Evolutionary conservation across 2,329 filamentous ascomycete genomes (phyloP), one percentile per base, ranked within the genome.

Genomic region (Colletotrichum sp.): DNA sequence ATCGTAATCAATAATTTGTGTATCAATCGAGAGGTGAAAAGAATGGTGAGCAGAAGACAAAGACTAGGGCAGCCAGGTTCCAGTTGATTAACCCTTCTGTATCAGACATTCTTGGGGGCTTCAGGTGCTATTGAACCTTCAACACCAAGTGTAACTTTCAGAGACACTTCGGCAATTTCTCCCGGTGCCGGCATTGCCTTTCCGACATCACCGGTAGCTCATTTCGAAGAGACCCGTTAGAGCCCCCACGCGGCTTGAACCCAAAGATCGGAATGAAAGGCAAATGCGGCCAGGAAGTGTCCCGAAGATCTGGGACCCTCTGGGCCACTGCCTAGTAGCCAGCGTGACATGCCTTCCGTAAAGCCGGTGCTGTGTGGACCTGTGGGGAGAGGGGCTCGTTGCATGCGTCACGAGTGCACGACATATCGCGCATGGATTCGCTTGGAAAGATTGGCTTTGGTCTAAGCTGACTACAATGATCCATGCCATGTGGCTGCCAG

Each of bases 161-260:
- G 2, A 9, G 8, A 49, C 5, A 26, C 9, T 18, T 60, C 73
- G 73, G 73, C 70, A 34, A 64, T 64, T 60, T 39, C 1, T 16
- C 59, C 73, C 63, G 73, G 26, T n/a, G 18, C 70, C 73, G 73
- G 73, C 16, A 26, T 73, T 32, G 2, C 3, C 3, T 36, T 6
- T 15, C 73, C 73, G 73, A 49, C 28, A 73, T 73, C 55, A 32
- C 73, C 73, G 73, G 70, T 73, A 36, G 64, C 70, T 59, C 73
- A 73, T 76, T 68, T 63, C n/a, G 4, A 15, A 18, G 6, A 44
- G 24, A 30, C 63, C 73, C 64, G n/a, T 73, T 34, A 24, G 57
- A 30, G 39, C 21, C 73, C 69, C 73, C 73, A 73, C 73, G 70
- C 62, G 65, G 57, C 55, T 5, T 13, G 2, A 60, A 39, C 59